Conservation (phyloP, 1,284 basidiomycete genomes). For the Mycosarcoma maydis region DNA sequence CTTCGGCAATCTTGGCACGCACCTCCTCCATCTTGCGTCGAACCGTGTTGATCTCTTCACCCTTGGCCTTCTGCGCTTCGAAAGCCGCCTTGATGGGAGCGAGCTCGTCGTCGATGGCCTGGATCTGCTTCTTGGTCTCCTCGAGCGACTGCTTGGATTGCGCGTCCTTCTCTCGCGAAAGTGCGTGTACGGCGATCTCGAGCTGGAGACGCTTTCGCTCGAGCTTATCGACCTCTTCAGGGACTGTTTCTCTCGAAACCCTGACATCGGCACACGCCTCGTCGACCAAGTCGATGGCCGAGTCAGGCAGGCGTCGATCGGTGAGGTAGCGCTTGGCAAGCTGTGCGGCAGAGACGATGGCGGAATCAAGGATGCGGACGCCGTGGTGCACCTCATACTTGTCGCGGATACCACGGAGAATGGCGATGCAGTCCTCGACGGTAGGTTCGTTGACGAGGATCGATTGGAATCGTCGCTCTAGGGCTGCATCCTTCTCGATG, state of each 20-base stretch:
- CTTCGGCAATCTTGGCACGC: slow-evolving; percentile 90
- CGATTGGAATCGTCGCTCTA: slow-evolving; percentile 90
- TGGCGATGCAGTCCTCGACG: slow-evolving; percentile 90
- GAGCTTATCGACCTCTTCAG: slow-evolving; percentile 93
- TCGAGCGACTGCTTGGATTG: slow-evolving; percentile 88
- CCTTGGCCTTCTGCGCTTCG: slow-evolving; percentile 86
- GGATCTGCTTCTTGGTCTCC: slow-evolving; percentile 80
- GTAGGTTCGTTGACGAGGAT: slow-evolving; percentile 91
- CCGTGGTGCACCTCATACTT: slow-evolving; percentile 73
- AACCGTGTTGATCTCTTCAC: slow-evolving; percentile 83
- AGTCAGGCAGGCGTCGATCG: slow-evolving; percentile 66
- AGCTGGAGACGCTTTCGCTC: slow-evolving; percentile 90
- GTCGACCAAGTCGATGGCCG: slow-evolving; percentile 67
- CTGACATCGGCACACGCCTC: slow-evolving; percentile 70
- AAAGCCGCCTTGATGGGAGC: slow-evolving; percentile 86
- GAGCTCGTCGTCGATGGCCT: slow-evolving; percentile 88
- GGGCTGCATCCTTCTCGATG: slow-evolving; percentile 86
- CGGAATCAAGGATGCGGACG: slow-evolving; percentile 84
- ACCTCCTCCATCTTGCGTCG: slow-evolving; percentile 89
- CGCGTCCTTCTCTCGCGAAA: slow-evolving; percentile 82
- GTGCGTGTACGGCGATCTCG: slow-evolving; percentile 93
- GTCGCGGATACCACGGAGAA: slow-evolving; percentile 88
- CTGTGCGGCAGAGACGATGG: slow-evolving; percentile 88
- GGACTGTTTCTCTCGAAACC: slow-evolving; percentile 82
- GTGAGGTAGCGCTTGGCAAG: slow-evolving; percentile 91